Evolutionary conservation across 495 filamentous ascomycete species (phyloP).

Genomic region (Trichocladium antarcticum): DNA sequence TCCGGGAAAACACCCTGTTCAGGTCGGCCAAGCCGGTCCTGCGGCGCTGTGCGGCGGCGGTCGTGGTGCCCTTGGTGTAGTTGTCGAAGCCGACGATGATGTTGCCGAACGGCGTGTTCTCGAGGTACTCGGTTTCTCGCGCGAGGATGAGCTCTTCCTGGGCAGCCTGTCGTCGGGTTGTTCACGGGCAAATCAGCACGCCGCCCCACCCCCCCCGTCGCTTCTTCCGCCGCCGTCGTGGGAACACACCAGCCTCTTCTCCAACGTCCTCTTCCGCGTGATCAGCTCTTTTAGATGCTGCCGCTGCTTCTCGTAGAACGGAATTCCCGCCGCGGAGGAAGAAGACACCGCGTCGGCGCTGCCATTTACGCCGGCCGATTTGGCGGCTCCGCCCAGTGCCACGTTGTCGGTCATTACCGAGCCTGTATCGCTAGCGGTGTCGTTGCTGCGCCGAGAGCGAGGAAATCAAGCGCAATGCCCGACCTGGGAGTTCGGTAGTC

Average conservation of each 20-base stretch:
- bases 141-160: slow-evolving; percentile 73
- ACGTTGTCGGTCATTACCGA: slow-evolving; percentile 42
- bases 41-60: slow-evolving; percentile 37
- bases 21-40: slow-evolving; percentile 40
- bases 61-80: slow-evolving; percentile 74
- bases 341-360: slow-evolving; percentile 15
- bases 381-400: slow-evolving; percentile 23
- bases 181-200: not conserved
- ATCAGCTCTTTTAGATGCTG: slow-evolving; percentile 41
- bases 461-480: no score
- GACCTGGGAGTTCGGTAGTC: no score
- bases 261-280: slow-evolving; percentile 31
- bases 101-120: slow-evolving; percentile 81
- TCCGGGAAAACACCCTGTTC: slow-evolving; percentile 48
- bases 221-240: not conserved
- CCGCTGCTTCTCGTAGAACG: slow-evolving; percentile 43
- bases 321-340: slow-evolving; percentile 28
- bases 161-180: slow-evolving; percentile 17
- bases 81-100: slow-evolving; percentile 96
- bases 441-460: not conserved
- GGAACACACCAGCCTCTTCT: slow-evolving; percentile 35
- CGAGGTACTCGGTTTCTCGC: slow-evolving; percentile 78
- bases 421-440: not conserved
- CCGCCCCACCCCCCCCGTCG: not conserved
- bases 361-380: slow-evolving; percentile 15